Evolutionary conservation across 2,329 filamentous ascomycete species (phyloP).

Genomic region (Phaeoacremonium minimum): DNA sequence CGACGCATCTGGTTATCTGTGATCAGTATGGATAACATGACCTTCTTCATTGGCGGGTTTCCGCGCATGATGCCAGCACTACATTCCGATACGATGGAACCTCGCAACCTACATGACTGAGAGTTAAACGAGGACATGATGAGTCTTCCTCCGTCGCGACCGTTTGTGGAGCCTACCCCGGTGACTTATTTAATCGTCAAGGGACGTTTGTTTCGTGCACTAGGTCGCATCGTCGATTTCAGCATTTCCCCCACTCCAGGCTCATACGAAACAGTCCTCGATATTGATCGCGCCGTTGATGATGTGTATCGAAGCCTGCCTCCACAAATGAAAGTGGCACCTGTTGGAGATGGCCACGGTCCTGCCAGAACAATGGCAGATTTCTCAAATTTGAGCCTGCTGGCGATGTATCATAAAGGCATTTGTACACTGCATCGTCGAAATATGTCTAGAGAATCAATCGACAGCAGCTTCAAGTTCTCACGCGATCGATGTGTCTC

Average conservation of each 20-base stretch:
- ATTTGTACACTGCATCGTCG: slow-evolving; percentile 44
- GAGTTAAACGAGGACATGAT: slow-evolving; percentile 46
- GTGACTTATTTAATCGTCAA: slow-evolving; percentile 48
- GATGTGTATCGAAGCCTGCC: slow-evolving; percentile 12
- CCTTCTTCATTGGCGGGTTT: slow-evolving; percentile 47
- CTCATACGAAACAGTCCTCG: slow-evolving; percentile 16
- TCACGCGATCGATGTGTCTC: slow-evolving; percentile 17
- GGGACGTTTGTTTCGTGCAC: slow-evolving; percentile 39
- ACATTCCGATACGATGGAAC: slow-evolving; percentile 42
- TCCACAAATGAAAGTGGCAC: slow-evolving; percentile 10
- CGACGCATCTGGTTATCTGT: slow-evolving; percentile 35
- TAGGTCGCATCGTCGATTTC: slow-evolving; percentile 41
- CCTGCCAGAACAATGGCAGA: slow-evolving; percentile 29
- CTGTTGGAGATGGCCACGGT: neutral
- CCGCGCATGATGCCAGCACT: slow-evolving; percentile 41
- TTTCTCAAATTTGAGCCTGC: slow-evolving; percentile 35
- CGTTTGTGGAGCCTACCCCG: slow-evolving; percentile 43
- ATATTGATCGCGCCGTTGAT: slow-evolving; percentile 33
- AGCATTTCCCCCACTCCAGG: slow-evolving; percentile 6
- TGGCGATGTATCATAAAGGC: slow-evolving; percentile 45
- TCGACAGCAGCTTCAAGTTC: slow-evolving; percentile 9
- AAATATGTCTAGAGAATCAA: slow-evolving; percentile 28
- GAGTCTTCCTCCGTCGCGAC: slow-evolving; percentile 38
- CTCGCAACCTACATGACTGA: slow-evolving; percentile 49
- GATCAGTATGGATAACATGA: slow-evolving; percentile 43